These are phyloP conservation scores for Allomyces macrogynus DNA, from an alignment of 192 early-diverging fungal genomes.

Conservation along the genomic window DNA sequence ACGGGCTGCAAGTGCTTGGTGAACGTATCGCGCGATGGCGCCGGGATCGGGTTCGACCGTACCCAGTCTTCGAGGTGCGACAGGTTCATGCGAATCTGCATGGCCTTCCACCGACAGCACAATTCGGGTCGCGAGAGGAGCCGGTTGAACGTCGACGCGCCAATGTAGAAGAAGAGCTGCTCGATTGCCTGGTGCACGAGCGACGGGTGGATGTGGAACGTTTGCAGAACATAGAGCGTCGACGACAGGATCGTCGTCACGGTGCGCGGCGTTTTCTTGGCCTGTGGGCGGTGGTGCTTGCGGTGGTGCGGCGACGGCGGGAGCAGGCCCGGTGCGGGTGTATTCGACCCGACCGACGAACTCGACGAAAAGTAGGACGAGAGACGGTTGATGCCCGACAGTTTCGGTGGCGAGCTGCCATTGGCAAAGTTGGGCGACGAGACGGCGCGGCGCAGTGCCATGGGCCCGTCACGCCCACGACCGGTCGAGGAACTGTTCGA, in stretches of 20 bases:
- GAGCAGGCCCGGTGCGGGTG: no score
- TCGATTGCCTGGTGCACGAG: constrained; percentile 49
- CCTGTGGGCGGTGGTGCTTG: not conserved
- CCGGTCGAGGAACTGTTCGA: no score
- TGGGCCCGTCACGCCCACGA: no score
- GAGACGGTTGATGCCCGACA: not conserved
- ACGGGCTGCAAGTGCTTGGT: constrained; percentile 38
- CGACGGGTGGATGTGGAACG: constrained; percentile 51
- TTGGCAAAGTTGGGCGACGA: no score
- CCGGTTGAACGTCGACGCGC: constrained; percentile 63
- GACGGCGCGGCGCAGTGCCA: no score
- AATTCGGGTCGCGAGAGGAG: constrained; percentile 56
- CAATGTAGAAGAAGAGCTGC: constrained; percentile 59
- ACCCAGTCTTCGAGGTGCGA: constrained; percentile 70
- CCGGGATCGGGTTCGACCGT: constrained; percentile 27
- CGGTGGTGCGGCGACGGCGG: not conserved
- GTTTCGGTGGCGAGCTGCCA: no score
- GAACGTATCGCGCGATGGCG: constrained; percentile 10
- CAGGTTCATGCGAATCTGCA: constrained; percentile 69
- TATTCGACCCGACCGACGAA: no score
- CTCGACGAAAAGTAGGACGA: not conserved
- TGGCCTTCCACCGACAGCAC: constrained; percentile 54
- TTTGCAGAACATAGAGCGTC: constrained; percentile 40
- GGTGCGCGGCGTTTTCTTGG: constrained; percentile 30
- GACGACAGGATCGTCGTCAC: constrained; percentile 51